Base-by-base conservation (phyloP, 163 green algal genomes). In the Chlorella variabilis region DNA sequence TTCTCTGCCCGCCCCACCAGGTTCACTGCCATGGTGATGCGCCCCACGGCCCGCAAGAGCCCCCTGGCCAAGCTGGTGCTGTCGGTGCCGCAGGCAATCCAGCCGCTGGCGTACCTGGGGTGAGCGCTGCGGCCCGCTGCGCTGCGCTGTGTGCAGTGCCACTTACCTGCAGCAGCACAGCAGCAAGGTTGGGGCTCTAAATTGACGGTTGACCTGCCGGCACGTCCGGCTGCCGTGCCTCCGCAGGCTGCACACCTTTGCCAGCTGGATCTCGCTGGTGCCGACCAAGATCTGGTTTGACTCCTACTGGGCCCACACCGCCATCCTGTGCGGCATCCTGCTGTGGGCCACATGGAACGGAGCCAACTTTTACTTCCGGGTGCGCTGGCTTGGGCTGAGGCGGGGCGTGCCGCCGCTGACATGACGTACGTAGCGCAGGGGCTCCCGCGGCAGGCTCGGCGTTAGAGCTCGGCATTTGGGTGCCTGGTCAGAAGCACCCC, bases 11-110 rank as follows among this genome's bases (percentile, higher is more conserved):
- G n/a, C 17, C 36, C 3, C 7, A 17, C 7, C 71, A 78, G 71
- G 71, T 94, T 93, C 83, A 89, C 76, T 3, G 36, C 67, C 36
- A 87, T 87, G 83, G 77, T 87, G 51, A 49, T 67, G 18, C 63
- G 74, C 23, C 63, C 77, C 29, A 38, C 68, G 36, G 81, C 75
- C 29, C 63, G 51, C 20, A 82, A 83, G 63, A 76, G 71, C 18
- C 20, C 54, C 1, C 68, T 87, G n/a, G 77, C 77, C 23, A 65
- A 34, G 54, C 31, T 84, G 31, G 77, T 87, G 51, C 54, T 84
- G 54, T 39, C 36, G 25, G 83, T 41, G 21, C 83, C 83, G 27
- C 18, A 84, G 45, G 11, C 29, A 45, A 48, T 82, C 49, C 75
- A 83, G 67, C 59, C 65, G 2, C 36, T 78, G 51, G 18, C 77